Evolutionary conservation across 2,329 filamentous ascomycete genomes (phyloP), one percentile per base, ranked within the genome.

Genomic region (Exophiala dermatitidis): DNA sequence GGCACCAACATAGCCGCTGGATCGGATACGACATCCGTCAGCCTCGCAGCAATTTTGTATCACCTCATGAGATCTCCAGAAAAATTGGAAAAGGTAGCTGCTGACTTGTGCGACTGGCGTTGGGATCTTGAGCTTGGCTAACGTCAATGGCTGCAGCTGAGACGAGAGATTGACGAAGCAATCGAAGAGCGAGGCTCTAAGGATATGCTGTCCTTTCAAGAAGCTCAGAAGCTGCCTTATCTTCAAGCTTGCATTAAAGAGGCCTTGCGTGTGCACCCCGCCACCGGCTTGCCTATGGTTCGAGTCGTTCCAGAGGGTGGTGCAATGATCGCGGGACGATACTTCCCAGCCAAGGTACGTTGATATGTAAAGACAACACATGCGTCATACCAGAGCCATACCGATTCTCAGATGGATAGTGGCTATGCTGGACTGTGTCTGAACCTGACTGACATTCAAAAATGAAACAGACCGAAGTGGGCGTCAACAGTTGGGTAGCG

Each of bases 131-230:
- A 12, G 26, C 8, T 30, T 37, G 36, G 45, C 46, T 30, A 56
- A 56, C 10, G 12, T 54, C 31, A 34, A 46, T 30, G 19, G 38
- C 12, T 10, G 3, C n/a, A 19, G n/a, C 8, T 44, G 44, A 4
- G 30, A 68, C 65, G 54, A 64, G 32, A 74, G 0, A 81, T 32
- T 8, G 37, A 41, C 12, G 9, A 79, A 78, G 52, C 74, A 90
- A 2, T 79, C 80, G 0, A 19, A 19, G 19, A 19, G 19, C 19
- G 19, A 19, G 19, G 19, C 19, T 19, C 19, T 19, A 19, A 19
- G 19, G 19, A 19, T 19, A 19, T 19, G 19, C 2, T 19, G 19
- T 19, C 90, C 88, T 66, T 78, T 91, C 4, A 83, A 88, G 63
- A 86, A 4, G 71, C 70, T 29, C 46, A 63, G 1, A 54, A 61